Percentiles rank a stretch among this genome's conserved stretches.
Conservation (phyloP, 169 alveolate genomes). For the Plasmodium fragile region DNA sequence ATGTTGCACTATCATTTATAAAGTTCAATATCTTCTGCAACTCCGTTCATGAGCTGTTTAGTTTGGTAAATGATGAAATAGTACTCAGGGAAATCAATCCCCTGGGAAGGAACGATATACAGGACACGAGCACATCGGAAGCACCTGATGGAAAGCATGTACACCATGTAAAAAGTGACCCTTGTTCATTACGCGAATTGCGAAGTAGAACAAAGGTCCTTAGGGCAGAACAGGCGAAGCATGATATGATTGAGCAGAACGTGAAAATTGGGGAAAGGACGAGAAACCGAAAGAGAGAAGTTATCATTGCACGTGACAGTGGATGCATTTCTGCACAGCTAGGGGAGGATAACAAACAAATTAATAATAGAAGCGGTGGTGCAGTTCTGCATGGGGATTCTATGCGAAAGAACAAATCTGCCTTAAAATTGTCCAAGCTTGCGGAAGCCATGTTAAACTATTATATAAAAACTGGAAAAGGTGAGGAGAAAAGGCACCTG, state of each 20-base stretch:
- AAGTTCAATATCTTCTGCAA: slow-evolving; percentile 43
- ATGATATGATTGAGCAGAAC: not conserved
- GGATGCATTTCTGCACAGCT: not conserved
- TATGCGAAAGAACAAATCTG: not conserved
- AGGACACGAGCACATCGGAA: not conserved
- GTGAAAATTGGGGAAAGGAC: not conserved
- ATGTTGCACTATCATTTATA: not conserved
- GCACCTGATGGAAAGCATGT: not conserved
- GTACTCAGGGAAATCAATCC: slow-evolving; percentile 2
- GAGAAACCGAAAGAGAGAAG: not conserved
- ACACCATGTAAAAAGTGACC: not conserved
- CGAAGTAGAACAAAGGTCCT: not conserved
- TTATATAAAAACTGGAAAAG: slow-evolving; percentile 12
- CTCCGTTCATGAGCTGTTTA: slow-evolving; percentile 26
- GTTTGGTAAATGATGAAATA: slow-evolving; percentile 4
- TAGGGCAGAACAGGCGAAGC: not conserved
- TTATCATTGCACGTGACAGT: not conserved
- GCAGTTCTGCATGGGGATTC: not conserved
- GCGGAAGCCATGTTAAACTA: slow-evolving; percentile 7
- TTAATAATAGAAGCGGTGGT: not conserved
- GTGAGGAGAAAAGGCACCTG: not conserved
- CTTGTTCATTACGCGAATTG: not conserved
- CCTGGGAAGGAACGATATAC: not conserved
- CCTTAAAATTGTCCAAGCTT: not conserved
- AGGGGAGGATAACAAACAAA: not conserved